Conservation (phyloP, 495 filamentous ascomycete genomes). For the Pseudoneurospora amorphoporcata region DNA sequence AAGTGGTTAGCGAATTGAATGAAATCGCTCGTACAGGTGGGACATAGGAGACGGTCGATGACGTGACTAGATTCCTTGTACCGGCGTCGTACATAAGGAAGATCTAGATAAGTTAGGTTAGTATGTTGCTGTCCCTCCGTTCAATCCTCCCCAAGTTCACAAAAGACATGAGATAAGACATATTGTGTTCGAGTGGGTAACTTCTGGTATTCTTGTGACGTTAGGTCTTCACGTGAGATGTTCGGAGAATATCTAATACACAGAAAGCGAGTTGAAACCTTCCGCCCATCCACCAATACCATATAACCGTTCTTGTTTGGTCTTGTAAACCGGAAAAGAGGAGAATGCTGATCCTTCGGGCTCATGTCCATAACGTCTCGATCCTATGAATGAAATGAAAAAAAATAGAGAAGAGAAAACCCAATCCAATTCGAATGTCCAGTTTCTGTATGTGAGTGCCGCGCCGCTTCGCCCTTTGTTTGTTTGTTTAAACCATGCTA, state of each 20-base stretch:
- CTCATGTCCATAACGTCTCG: constrained; percentile 5
- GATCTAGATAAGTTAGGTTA: neutral
- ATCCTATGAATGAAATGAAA: neutral
- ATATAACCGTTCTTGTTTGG: neutral
- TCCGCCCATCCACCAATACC: constrained; percentile 2
- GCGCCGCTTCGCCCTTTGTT: constrained; percentile 5
- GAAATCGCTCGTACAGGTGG: neutral
- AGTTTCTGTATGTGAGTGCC: constrained; percentile 10
- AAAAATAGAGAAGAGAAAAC: constrained; percentile 4
- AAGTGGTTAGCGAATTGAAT: neutral
- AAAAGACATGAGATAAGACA: neutral
- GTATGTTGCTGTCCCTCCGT: too few species aligned
- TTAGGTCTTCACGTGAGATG: constrained; percentile 1
- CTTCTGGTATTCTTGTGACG: constrained; percentile 43
- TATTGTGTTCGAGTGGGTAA: constrained; percentile 37
- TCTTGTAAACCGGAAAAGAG: constrained; percentile 3
- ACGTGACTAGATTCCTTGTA: neutral
- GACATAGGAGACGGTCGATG: neutral
- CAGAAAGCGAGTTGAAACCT: constrained; percentile 42
- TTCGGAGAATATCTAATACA: constrained; percentile 37
- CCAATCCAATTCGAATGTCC: constrained; percentile 21
- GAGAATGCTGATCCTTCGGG: constrained; percentile 20
- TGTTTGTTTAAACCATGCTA: constrained; percentile 26
- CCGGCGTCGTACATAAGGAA: neutral
- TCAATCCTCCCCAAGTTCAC: neutral